Evolutionary conservation across 208 protist genomes (phyloP), one percentile per base, ranked within the genome.

Genomic region (Leishmania braziliensis): DNA sequence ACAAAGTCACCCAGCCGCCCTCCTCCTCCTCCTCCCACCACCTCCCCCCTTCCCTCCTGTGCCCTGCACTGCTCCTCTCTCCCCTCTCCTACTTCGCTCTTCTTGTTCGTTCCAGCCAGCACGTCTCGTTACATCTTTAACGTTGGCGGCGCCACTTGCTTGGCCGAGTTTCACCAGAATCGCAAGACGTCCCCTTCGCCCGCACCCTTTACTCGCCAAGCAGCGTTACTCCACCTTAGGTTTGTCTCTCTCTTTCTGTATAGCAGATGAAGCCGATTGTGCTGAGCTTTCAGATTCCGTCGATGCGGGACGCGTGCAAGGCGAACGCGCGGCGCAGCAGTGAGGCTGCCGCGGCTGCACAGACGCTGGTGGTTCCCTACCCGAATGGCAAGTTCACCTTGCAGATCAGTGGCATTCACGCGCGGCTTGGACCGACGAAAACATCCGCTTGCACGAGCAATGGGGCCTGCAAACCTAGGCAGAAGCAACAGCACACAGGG

Each of bases 331-430:
- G 48, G 23, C 77, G 46, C 50, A 78, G 77, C 58, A 79, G 79
- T 46, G 66, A 77, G 29, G 54, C 73, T n/a, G n/a, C 48, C 4
- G 46, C 70, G 1, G n/a, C 69, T 9, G 69, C 43, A 16, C 66
- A 77, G 65, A 78, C 76, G 8, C 8, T 89, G 16, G 29, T 84
- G 10, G 51, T 94, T 12, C 84, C 85, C 65, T 94, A 92, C 84
- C 87, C 85, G 14, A 73, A 85, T 51, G 91, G 91, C 18, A 81
- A 76, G 51, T 71, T 78, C 26, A 92, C 91, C 5, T 75, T 94
- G 33, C 91, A 94, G 83, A 29, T 94, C 71, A 89, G 75, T 29
- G 91, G 91, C 29, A 82, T 91, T 51, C 87, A 92, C 70, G 77
- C 89, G 5, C 85, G 86, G 33, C 86, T 94, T 5, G 66, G 66